These are phyloP conservation scores for Chondrostereum purpureum DNA, from an alignment of 1,284 basidiomycete species.

Conservation along the genomic window DNA sequence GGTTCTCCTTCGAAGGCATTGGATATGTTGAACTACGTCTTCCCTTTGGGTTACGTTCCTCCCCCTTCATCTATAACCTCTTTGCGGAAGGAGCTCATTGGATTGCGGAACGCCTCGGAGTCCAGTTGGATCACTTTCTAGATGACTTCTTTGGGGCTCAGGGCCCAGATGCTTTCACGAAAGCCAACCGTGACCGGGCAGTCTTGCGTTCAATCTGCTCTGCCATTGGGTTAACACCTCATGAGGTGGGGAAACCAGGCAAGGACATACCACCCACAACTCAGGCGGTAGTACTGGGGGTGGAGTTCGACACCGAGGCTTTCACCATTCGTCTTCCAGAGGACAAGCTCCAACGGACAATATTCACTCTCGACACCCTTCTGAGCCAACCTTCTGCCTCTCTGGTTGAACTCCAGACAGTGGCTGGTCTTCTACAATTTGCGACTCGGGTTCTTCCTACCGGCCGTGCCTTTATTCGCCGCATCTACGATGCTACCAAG, in stretches of 20 bases:
- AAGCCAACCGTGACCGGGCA: too few species aligned
- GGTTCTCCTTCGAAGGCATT: constrained; percentile 23
- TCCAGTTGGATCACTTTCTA: constrained; percentile 15
- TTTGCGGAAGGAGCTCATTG: constrained; percentile 29
- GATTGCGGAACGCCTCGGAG: constrained; percentile 22
- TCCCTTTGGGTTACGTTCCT: constrained; percentile 19
- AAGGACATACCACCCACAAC: constrained; percentile 8
- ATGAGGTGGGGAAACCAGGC: too few species aligned
- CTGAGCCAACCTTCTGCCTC: neutral
- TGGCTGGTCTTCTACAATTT: constrained; percentile 10
- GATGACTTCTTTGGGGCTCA: constrained; percentile 16
- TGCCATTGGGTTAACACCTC: constrained; percentile 6
- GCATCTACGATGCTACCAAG: constrained; percentile 4
- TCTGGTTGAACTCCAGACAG: constrained; percentile 4
- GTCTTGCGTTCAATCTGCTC: constrained; percentile 1
- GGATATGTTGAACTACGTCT: constrained; percentile 21
- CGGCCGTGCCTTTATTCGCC: constrained; percentile 10
- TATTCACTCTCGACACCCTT: neutral
- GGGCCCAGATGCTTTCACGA: too few species aligned
- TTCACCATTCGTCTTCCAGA: constrained; percentile 6
- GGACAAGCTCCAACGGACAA: constrained; percentile 3
- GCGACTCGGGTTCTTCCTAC: constrained; percentile 12
- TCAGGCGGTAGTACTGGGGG: constrained; percentile 7
- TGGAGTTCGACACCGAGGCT: constrained; percentile 7
- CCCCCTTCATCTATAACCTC: constrained; percentile 35